Percentiles rank a stretch among this genome's conserved stretches.
phyloP scores from a whole-genome alignment of 2,329 filamentous ascomycete species.

The Fusarium irregulare region DNA sequence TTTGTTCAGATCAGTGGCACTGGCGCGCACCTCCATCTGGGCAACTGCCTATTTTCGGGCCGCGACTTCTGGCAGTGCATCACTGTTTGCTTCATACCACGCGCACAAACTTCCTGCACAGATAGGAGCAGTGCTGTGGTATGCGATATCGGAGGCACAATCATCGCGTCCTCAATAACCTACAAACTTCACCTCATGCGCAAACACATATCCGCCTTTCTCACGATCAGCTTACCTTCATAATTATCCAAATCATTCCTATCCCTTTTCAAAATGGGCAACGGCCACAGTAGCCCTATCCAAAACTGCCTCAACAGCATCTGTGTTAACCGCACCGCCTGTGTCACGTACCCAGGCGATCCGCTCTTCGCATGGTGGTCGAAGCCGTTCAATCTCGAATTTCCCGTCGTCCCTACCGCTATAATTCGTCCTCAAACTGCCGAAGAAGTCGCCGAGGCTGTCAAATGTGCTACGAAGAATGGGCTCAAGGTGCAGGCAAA shows the following conservation, averaged over 20 bases:
- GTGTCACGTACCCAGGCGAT: constrained; percentile 59
- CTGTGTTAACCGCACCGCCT: constrained; percentile 58
- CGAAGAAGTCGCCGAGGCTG: constrained; percentile 65
- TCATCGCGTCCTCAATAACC: too few species aligned
- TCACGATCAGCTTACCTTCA: background rate
- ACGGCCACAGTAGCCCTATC: constrained; percentile 54
- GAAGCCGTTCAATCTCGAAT: constrained; percentile 64
- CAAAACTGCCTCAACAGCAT: constrained; percentile 60
- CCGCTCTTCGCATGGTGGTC: constrained; percentile 62
- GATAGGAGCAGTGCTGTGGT: background rate
- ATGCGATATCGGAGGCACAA: background rate
- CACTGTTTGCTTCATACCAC: background rate
- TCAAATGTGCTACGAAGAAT: constrained; percentile 65
- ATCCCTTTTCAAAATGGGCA: constrained; percentile 54
- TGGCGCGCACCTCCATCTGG: background rate
- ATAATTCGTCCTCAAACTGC: constrained; percentile 66
- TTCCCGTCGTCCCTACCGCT: constrained; percentile 62
- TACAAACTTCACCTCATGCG: too few species aligned
- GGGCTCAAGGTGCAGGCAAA: constrained; percentile 68
- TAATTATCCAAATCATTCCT: background rate
- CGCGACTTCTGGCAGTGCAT: background rate
- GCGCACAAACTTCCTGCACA: too few species aligned
- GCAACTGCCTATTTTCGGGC: background rate
- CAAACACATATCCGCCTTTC: background rate
- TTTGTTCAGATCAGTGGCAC: background rate